Conservation (phyloP, 805 yeast species). For the Pichia cabralensis region DNA sequence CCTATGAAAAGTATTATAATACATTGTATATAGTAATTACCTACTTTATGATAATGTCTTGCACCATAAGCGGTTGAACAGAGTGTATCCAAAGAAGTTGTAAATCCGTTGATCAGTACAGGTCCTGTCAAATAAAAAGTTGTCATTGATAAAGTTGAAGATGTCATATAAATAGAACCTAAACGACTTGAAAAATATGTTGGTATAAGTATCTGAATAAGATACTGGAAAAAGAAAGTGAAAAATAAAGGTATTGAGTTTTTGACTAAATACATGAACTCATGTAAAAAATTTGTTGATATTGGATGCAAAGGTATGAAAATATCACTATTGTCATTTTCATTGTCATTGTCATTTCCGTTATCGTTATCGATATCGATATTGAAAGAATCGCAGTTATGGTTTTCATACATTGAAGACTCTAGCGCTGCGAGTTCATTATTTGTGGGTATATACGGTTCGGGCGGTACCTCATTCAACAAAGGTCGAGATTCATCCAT, state of each 20-base stretch:
- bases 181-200: slow-evolving; percentile 62
- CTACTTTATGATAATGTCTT: slow-evolving; percentile 49
- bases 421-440: too few species aligned
- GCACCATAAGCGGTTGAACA: slow-evolving; percentile 73
- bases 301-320: slow-evolving; percentile 5
- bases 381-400: too few species aligned
- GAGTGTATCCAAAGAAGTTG: slow-evolving; percentile 65
- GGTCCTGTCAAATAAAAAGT: slow-evolving; percentile 68
- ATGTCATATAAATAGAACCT: slow-evolving; percentile 60
- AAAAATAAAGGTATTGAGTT: slow-evolving; percentile 49
- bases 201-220: slow-evolving; percentile 62
- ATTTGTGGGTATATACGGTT: too few species aligned
- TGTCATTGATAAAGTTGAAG: slow-evolving; percentile 61
- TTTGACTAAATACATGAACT: slow-evolving; percentile 21
- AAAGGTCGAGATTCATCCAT: too few species aligned
- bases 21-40: slow-evolving; percentile 57
- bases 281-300: slow-evolving; percentile 12
- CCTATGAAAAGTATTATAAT: slow-evolving; percentile 38
- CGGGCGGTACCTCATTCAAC: too few species aligned
- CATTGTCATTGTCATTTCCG: not conserved
- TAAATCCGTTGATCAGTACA: slow-evolving; percentile 62
- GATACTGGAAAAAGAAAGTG: slow-evolving; percentile 58
- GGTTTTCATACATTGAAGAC: too few species aligned
- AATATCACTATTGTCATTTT: not conserved
- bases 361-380: not conserved